Evolutionary conservation across 2,329 filamentous ascomycete species (phyloP).

Genomic region (Coniochaeta sp.): DNA sequence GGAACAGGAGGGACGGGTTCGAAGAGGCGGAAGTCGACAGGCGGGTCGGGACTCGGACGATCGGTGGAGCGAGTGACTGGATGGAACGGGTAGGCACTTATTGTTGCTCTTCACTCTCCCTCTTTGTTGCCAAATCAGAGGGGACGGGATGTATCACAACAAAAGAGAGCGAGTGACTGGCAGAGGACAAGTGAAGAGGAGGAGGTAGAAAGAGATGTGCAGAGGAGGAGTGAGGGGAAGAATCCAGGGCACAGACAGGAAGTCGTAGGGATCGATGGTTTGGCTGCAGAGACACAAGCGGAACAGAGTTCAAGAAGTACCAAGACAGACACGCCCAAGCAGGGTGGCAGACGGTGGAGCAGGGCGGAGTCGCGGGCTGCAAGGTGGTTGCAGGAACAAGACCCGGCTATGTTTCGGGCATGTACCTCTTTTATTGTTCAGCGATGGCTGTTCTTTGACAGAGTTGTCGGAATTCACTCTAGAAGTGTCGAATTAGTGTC

Average conservation of each 20-base stretch:
- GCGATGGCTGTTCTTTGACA: no score
- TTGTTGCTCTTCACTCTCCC: not conserved
- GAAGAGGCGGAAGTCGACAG: not conserved
- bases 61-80: constrained; percentile 1
- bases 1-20: not conserved
- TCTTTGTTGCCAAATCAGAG: not conserved
- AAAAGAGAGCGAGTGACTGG: no score
- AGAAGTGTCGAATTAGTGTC: no score
- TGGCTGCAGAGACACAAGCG: not conserved
- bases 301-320: constrained; percentile 1
- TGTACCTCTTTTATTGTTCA: no score
- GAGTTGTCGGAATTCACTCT: no score
- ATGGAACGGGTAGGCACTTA: not conserved
- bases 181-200: no score
- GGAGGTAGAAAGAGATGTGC: not conserved
- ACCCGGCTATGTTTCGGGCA: not conserved
- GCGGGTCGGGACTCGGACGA: not conserved
- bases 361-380: not conserved
- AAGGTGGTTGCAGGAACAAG: constrained; percentile 1
- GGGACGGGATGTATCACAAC: no score
- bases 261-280: not conserved
- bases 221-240: not conserved
- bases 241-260: not conserved
- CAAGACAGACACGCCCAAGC: not conserved
- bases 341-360: not conserved